Conservation (phyloP, 2,329 filamentous ascomycete species). For the Colletotrichum trifolii region DNA sequence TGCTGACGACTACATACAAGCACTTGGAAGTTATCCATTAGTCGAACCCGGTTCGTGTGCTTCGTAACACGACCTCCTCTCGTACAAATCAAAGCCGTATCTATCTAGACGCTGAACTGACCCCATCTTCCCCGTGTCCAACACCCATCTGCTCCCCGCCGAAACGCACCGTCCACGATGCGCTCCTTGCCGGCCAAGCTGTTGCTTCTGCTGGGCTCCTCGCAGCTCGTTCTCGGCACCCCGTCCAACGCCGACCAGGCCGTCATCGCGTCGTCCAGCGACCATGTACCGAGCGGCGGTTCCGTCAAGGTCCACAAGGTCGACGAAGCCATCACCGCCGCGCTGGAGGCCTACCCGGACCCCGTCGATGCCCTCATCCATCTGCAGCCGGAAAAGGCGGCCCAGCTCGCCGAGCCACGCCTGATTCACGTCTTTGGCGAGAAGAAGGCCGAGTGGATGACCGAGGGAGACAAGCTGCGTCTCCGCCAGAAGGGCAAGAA, state of each 20-base stretch:
- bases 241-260: slow-evolving; percentile 13
- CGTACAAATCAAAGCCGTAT: too few relatives aligned
- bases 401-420: slow-evolving; percentile 54
- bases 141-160: neutral
- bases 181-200: slow-evolving; percentile 28
- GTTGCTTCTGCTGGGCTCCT: slow-evolving; percentile 29
- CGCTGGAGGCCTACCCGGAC: slow-evolving; percentile 41
- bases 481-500: slow-evolving; percentile 73
- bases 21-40: too few relatives aligned
- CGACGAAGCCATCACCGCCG: slow-evolving; percentile 40
- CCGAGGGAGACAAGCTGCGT: slow-evolving; percentile 78
- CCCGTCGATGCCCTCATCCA: slow-evolving; percentile 45
- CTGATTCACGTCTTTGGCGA: slow-evolving; percentile 74
- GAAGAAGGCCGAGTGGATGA: slow-evolving; percentile 73
- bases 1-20: neutral
- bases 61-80: too few relatives aligned
- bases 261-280: slow-evolving; percentile 3
- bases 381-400: slow-evolving; percentile 42
- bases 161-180: slow-evolving; percentile 8
- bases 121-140: neutral
- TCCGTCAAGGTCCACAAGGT: slow-evolving; percentile 14
- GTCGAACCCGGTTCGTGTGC: too few relatives aligned
- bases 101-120: neutral
- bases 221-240: slow-evolving; percentile 17
- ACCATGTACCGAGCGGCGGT: neutral